Evolutionary conservation across 306 rosid species (phyloP), one percentile per base, ranked within the genome.

Genomic region (Cotoneaster glaucophyllus): DNA sequence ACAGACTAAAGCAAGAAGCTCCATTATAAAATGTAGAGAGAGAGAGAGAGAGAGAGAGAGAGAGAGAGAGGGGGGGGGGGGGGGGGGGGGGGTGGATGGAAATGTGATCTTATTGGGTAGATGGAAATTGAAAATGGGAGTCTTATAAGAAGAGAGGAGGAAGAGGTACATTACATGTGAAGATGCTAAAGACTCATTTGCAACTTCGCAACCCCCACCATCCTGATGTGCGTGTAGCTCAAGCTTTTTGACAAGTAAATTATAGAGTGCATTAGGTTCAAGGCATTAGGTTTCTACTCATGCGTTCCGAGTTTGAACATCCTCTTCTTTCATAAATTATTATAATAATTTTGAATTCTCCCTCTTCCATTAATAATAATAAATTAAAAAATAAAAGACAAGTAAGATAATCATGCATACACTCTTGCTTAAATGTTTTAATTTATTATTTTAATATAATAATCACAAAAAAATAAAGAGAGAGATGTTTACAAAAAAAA

Each of bases 191-290:
- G 70, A 32, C 50, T 22, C 11, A 59, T 29, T 41, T 43, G 6
- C 65, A 77, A 37, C 28, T 24, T 28, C 84, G 73, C 96, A 91
- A 91, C 96, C 74, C 88, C 96, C 92, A 91, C 84, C 93, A 85
- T 87, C 85, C 89, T 76, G 29, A 61, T 21, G 15, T 50, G 54
- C 6, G 26, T 17, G 53, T 73, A 71, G 68, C 43, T 21, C 74
- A 29, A 41, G 25, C 6, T 78, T 85, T 69, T 75, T 57, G 80
- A 48, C 21, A 5, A 48, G 54, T 18, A 5, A 48, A 48, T 48
- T 34, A 34, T 34, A 34, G 9, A 9, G 2, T 34, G 41, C 41
- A 34, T 34, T 34, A 6, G 9, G 41, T 34, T 7, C 10, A 34
- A 34, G 37, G 39, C 0, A 1, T 7, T 2, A 34, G 10, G 41